These are phyloP conservation scores for Evernia prunastri DNA, from an alignment of 495 filamentous ascomycete genomes.

Conservation along the genomic window DNA sequence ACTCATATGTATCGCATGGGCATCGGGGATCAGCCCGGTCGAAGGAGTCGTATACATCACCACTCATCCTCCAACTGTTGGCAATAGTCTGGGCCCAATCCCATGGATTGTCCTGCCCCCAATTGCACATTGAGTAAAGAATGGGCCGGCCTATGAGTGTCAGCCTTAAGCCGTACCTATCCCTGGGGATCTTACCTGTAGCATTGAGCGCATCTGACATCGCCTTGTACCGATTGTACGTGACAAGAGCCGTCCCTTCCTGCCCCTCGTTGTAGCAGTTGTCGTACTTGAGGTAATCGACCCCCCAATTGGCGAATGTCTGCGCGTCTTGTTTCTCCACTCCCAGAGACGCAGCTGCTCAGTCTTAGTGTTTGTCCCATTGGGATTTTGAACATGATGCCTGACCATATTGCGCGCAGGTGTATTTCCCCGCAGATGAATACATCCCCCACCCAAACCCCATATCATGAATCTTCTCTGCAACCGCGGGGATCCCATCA, in stretches of 20 bases:
- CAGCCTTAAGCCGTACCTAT: slow-evolving; percentile 53
- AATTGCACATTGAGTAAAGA: slow-evolving; percentile 47
- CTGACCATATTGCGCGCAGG: slow-evolving; percentile 38
- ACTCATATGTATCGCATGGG: slow-evolving; percentile 40
- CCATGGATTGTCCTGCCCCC: slow-evolving; percentile 44
- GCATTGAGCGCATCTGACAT: slow-evolving; percentile 58
- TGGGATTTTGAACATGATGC: background rate
- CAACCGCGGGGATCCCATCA: slow-evolving; percentile 39
- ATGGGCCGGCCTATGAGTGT: slow-evolving; percentile 49
- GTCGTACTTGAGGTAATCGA: slow-evolving; percentile 63
- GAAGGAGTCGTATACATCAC: slow-evolving; percentile 43
- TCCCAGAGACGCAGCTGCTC: slow-evolving; percentile 45
- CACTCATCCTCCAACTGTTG: slow-evolving; percentile 52
- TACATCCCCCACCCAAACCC: slow-evolving; percentile 48
- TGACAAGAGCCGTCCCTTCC: slow-evolving; percentile 42
- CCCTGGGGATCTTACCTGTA: slow-evolving; percentile 25
- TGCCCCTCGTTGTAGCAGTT: slow-evolving; percentile 58
- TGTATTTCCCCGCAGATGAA: slow-evolving; percentile 42
- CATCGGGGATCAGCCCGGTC: slow-evolving; percentile 34
- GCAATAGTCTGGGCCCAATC: slow-evolving; percentile 52
- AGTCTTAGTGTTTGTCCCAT: background rate
- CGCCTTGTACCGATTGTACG: slow-evolving; percentile 46
- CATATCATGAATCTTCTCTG: slow-evolving; percentile 38
- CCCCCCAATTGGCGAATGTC: slow-evolving; percentile 57
- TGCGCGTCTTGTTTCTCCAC: slow-evolving; percentile 56